Base-by-base conservation (phyloP, 2,329 filamentous ascomycete species). In the Sphaerostilbella broomeana region DNA sequence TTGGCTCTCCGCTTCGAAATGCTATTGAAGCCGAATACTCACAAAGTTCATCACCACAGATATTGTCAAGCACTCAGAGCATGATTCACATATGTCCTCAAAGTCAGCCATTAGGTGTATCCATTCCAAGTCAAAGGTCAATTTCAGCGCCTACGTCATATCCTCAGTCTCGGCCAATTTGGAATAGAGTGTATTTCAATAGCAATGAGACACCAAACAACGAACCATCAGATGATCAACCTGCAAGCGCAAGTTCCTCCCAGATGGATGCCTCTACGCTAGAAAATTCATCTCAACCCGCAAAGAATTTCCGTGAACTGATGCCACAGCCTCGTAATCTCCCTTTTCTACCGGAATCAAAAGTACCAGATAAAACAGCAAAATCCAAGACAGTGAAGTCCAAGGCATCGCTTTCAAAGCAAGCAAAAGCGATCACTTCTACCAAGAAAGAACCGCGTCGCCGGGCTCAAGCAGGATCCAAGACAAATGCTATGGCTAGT, bases 251-350 rank as follows among this genome's bases (percentile, higher is more conserved):
- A 31, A 11, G 18, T 4, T 31, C 15, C 22, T 25, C 22, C 27
- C n/a, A n/a, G n/a, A n/a, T n/a, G n/a, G 6, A 27, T 22, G 8
- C 8, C 13, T 17, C 12, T 10, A 4, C 17, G 3, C 5, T 22
- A 4, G 31, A 16, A n/a, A n/a, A n/a, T n/a, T n/a, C n/a, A n/a
- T n/a, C n/a, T n/a, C n/a, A n/a, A 28, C 4, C 15, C 30, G 11
- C 26, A 2, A 19, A 35, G 8, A 40, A 49, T 20, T 61, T 59
- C 37, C 53, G 51, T 15, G 41, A 52, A 26, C 34, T 52, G 2
- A 55, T 61, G 54, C 59, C 59, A 4, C 51, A 29, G 11, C 57
- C 56, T 28, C 55, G 59, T 13, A 47, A 49, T 9, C 51, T 61
- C 9, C 59, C 59, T 3, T 60, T 59, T 34, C 28, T 34, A 25